phyloP scores from a whole-genome alignment of 176 grass and related monocot genomes.

The Tuctoria greenei region DNA sequence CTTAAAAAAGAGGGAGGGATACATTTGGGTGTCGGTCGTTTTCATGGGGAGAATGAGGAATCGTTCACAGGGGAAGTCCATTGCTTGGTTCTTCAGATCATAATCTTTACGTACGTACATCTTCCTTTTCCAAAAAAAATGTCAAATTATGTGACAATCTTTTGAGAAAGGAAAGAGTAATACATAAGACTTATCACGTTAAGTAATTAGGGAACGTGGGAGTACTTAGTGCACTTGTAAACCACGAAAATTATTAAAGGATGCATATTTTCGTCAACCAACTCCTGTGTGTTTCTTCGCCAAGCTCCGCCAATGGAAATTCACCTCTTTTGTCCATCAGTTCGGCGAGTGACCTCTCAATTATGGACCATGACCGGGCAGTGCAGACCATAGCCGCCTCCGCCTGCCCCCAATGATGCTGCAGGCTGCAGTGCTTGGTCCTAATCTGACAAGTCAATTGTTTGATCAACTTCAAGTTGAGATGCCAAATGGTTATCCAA shows the following conservation, averaged over 20 bases:
- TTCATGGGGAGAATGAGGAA: too few species aligned
- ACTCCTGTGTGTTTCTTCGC: neutral
- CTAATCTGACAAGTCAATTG: neutral
- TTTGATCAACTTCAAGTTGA: neutral
- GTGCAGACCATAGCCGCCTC: neutral
- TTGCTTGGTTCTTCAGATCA: too few species aligned
- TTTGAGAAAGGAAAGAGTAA: too few species aligned
- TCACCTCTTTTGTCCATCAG: neutral
- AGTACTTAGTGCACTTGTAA: neutral
- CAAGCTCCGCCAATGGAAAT: neutral
- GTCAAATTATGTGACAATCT: too few species aligned
- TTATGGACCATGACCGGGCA: neutral
- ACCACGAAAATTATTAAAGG: neutral
- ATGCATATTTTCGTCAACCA: neutral
- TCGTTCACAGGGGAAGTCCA: too few species aligned
- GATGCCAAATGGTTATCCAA: constrained; percentile 41
- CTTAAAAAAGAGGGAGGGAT: too few species aligned
- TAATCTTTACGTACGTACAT: too few species aligned
- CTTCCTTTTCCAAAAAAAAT: too few species aligned
- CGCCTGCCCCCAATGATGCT: neutral
- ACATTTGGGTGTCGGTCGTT: too few species aligned
- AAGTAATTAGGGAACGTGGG: too few species aligned
- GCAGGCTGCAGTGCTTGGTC: too few species aligned
- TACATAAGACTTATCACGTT: too few species aligned
- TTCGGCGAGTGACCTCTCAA: neutral